phyloP scores from a whole-genome alignment of 129 eudicot genomes.

The Chrysanthemum seticuspe region DNA sequence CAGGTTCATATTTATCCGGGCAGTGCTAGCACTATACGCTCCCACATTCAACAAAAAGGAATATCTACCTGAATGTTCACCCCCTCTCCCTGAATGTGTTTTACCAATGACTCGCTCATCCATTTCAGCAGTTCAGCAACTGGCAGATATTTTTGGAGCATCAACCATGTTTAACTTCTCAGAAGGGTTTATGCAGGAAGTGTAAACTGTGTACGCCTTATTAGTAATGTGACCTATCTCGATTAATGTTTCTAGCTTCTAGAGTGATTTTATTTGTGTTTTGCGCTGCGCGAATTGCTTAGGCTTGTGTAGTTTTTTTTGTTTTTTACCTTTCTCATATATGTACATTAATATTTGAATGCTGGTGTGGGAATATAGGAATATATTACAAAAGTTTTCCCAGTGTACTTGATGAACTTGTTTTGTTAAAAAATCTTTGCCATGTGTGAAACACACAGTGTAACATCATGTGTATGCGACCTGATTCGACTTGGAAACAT shows the following conservation, averaged over 20 bases:
- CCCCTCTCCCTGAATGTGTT: slow-evolving; percentile 65
- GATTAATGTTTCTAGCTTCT: neutral
- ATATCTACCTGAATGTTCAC: slow-evolving; percentile 71
- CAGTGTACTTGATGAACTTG: no score
- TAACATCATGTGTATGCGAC: no score
- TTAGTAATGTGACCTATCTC: neutral
- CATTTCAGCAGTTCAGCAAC: slow-evolving; percentile 39
- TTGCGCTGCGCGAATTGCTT: neutral
- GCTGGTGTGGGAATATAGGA: slow-evolving; percentile 11
- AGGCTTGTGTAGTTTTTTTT: neutral
- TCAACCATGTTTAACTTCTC: slow-evolving; percentile 54
- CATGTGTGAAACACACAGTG: no score
- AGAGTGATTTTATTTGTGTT: neutral
- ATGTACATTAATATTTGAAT: slow-evolving; percentile 13
- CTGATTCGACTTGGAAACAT: no score
- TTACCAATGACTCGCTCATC: slow-evolving; percentile 44
- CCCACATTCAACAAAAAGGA: slow-evolving; percentile 62
- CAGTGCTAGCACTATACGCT: slow-evolving; percentile 53
- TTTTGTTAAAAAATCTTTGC: no score
- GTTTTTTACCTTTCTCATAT: neutral
- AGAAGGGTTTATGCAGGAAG: slow-evolving; percentile 23
- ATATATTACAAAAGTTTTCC: neutral
- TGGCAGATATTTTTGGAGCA: slow-evolving; percentile 70
- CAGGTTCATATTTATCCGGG: slow-evolving; percentile 86
- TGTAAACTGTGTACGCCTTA: slow-evolving; percentile 13